These are phyloP conservation scores for Cyberlindnera veronae DNA, from an alignment of 805 yeast genomes.

Conservation along the genomic window DNA sequence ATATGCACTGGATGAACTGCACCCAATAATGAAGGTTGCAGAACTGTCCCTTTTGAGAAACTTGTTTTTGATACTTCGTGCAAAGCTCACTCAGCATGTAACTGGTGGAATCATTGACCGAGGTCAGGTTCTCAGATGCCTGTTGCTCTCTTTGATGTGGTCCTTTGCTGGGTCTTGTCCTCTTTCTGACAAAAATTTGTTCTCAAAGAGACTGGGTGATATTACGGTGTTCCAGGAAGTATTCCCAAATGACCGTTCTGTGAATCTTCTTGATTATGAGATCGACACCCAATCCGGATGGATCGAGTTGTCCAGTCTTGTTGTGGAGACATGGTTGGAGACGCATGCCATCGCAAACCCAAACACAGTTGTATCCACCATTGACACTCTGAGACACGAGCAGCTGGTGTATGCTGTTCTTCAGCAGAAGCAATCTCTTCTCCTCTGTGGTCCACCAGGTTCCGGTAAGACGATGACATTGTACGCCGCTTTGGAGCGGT, in stretches of 20 bases:
- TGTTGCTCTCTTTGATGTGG: slow-evolving; percentile 49
- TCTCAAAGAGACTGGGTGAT: slow-evolving; percentile 31
- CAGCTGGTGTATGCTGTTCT: slow-evolving; percentile 53
- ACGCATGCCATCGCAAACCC: slow-evolving; percentile 48
- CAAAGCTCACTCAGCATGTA: background rate
- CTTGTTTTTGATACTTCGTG: slow-evolving; percentile 4
- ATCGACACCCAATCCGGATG: slow-evolving; percentile 46
- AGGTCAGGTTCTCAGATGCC: slow-evolving; percentile 13
- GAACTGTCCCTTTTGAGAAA: slow-evolving; percentile 4
- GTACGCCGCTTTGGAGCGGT: slow-evolving; percentile 58
- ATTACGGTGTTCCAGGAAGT: slow-evolving; percentile 22
- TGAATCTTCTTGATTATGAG: slow-evolving; percentile 34
- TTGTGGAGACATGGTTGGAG: slow-evolving; percentile 40
- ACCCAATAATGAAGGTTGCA: slow-evolving; percentile 13
- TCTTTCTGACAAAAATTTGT: slow-evolving; percentile 34
- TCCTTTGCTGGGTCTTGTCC: slow-evolving; percentile 59
- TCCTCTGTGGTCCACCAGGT: slow-evolving; percentile 96
- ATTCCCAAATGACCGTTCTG: slow-evolving; percentile 9
- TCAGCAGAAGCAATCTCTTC: slow-evolving; percentile 52
- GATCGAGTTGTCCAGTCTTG: slow-evolving; percentile 48
- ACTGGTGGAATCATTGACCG: background rate
- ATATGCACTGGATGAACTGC: background rate
- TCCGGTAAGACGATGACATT: slow-evolving; percentile 95
- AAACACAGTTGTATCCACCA: slow-evolving; percentile 69
- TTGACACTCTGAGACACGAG: slow-evolving; percentile 73